Evolutionary conservation across 768 basidiomycete genomes (phyloP), one percentile per base, ranked within the genome.

Genomic region (Kwoniella europaea): DNA sequence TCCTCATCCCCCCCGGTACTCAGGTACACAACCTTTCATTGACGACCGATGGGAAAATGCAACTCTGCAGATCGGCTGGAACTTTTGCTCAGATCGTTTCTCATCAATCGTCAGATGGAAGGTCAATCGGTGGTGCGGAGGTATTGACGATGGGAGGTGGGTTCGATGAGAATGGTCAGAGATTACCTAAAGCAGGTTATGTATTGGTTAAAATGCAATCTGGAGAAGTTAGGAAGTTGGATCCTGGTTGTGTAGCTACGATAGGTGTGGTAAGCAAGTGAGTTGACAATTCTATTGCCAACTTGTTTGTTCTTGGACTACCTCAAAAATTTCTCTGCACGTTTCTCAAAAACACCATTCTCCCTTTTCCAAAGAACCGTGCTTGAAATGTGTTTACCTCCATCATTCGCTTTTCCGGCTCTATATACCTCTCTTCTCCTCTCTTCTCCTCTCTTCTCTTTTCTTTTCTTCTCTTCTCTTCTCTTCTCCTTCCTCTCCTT

Each of bases 1-100:
- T 90, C 55, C 89, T 97, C 72, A 93, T 98, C 72, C 97, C 97
- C 1, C 88, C 91, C n/a, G 94, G 86, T 88, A 97, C 94, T 10
- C 87, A 91, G 80, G 89, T 98, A 71, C 94, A 98, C 87, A 91
- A 88, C 78, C 87, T 99, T 71, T 86, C 92, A 0, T 89, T 98
- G 67, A 85, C 88, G 50, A 90, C 92, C 0, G 83, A 87, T 5
- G 93, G 93, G 9, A 91, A 89, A 18, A 92, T 89, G 29, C 86
- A 91, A 57, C 90, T 98, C 55, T 91, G 93, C 12, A 91, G 97
- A 55, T 89, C 93, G 10, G 97, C 97, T 0, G 97, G 97, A 10
- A 88, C 92, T 0, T 92, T 88, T 70, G 97, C 89, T 0, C 90
- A 91, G 74, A 87, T 98, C 68, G 88, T 98, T 57, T 86, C 88